Conservation (phyloP, 305 asterid genomes). For the Solanum chacoense region DNA sequence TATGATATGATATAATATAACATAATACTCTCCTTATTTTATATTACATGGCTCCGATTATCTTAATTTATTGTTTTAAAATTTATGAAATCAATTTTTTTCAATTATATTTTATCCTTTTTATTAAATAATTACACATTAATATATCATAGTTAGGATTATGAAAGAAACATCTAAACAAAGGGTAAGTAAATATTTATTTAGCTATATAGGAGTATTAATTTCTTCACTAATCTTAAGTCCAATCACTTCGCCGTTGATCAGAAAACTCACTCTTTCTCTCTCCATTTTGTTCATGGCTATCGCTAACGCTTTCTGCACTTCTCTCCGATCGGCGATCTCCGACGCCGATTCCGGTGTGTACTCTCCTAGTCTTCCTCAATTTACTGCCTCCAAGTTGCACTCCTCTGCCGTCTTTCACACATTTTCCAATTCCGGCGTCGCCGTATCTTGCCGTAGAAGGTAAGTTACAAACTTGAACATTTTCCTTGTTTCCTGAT, state of each 20-base stretch:
- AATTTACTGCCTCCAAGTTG: slow-evolving; percentile 6
- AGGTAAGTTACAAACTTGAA: slow-evolving; percentile 20
- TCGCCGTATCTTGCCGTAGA: not conserved
- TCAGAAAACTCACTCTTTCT: not conserved
- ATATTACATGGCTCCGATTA: not conserved
- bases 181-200: not conserved
- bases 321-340: slow-evolving; percentile 21
- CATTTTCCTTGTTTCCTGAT: slow-evolving; percentile 1
- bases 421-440: not conserved
- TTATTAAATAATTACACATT: not conserved
- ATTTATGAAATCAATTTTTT: too few species aligned
- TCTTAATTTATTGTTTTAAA: too few species aligned
- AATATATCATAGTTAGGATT: not conserved
- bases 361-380: slow-evolving; percentile 4
- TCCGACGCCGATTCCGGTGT: not conserved
- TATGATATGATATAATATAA: too few species aligned
- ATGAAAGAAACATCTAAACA: not conserved
- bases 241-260: not conserved
- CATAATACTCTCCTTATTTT: too few species aligned
- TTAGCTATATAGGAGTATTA: not conserved
- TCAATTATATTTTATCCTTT: too few species aligned
- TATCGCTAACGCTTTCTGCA: slow-evolving; percentile 32
- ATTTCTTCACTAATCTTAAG: not conserved
- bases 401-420: slow-evolving; percentile 10
- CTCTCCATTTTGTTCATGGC: slow-evolving; percentile 24